Evolutionary conservation across 2,329 filamentous ascomycete genomes (phyloP).

Genomic region (Aschersonia sp.): DNA sequence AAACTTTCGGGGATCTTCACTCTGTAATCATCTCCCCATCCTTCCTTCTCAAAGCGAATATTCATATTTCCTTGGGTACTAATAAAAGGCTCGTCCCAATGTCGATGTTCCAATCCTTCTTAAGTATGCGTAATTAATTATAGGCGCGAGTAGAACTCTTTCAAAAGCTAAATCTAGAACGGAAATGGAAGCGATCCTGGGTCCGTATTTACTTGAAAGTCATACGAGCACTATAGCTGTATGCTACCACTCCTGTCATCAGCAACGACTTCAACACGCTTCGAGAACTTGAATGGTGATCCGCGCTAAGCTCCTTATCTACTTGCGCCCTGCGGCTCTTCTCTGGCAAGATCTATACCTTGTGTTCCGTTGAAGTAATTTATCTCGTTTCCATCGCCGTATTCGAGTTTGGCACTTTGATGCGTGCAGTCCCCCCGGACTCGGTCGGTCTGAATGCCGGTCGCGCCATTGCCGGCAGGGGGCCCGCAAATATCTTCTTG

Average conservation of each 20-base stretch:
- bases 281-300: constrained; percentile 28
- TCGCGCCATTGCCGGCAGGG: constrained; percentile 33
- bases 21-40: no score
- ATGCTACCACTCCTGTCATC: neutral
- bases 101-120: no score
- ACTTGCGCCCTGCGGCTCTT: constrained; percentile 32
- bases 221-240: no score
- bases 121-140: no score
- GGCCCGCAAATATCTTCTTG: constrained; percentile 34
- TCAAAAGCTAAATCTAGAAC: no score
- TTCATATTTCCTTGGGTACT: no score
- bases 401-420: constrained; percentile 28
- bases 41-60: no score
- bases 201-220: no score
- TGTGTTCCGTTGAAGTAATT: constrained; percentile 31
- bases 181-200: no score
- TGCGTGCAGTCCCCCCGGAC: constrained; percentile 28
- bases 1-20: no score
- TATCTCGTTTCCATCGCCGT: constrained; percentile 28
- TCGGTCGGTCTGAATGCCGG: constrained; percentile 36
- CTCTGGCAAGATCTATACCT: constrained; percentile 34
- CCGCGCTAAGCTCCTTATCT: constrained; percentile 31
- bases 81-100: no score
- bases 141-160: no score
- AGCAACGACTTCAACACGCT: constrained; percentile 3